Conservation (phyloP, 768 basidiomycete species). For the Holtermannia corniformis region DNA sequence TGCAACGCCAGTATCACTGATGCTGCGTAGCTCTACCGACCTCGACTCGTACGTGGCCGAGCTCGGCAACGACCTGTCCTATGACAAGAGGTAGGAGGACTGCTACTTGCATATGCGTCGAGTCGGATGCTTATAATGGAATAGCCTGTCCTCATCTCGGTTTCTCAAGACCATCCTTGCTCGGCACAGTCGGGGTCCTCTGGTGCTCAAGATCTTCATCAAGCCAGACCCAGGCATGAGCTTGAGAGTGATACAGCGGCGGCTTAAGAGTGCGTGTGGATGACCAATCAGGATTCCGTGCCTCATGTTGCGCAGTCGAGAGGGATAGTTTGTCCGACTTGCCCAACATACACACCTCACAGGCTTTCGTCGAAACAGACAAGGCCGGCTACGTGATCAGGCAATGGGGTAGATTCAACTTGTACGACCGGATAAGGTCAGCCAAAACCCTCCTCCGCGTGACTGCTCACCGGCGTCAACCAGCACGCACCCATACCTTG, state of each 20-base stretch:
- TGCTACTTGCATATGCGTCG: too few relatives aligned
- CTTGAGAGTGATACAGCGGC: constrained; percentile 60
- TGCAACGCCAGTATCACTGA: background rate
- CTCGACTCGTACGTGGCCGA: constrained; percentile 87
- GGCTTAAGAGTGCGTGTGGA: constrained; percentile 55
- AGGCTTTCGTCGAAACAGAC: constrained; percentile 84
- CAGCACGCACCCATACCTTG: constrained; percentile 92
- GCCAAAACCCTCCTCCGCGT: constrained; percentile 19
- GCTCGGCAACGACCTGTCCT: constrained; percentile 72
- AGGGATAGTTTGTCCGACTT: constrained; percentile 74
- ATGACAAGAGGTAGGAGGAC: constrained; percentile 80
- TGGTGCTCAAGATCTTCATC: constrained; percentile 90
- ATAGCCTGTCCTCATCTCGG: constrained; percentile 60
- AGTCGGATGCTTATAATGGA: too few relatives aligned
- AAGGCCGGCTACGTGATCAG: constrained; percentile 90
- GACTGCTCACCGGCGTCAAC: background rate
- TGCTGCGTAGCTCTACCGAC: constrained; percentile 45
- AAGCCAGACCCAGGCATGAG: constrained; percentile 83
- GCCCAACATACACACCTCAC: constrained; percentile 79
- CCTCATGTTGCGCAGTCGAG: too few relatives aligned
- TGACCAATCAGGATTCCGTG: too few relatives aligned
- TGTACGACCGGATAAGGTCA: constrained; percentile 95
- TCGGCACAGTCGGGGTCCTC: constrained; percentile 66
- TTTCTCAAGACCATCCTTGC: constrained; percentile 82
- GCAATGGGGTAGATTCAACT: constrained; percentile 86